A percentile compares a stretch with the other conserved stretches of the same genome.
phyloP scores from a whole-genome alignment of 2,329 filamentous ascomycete genomes.

The Curvularia eragrostidis region DNA sequence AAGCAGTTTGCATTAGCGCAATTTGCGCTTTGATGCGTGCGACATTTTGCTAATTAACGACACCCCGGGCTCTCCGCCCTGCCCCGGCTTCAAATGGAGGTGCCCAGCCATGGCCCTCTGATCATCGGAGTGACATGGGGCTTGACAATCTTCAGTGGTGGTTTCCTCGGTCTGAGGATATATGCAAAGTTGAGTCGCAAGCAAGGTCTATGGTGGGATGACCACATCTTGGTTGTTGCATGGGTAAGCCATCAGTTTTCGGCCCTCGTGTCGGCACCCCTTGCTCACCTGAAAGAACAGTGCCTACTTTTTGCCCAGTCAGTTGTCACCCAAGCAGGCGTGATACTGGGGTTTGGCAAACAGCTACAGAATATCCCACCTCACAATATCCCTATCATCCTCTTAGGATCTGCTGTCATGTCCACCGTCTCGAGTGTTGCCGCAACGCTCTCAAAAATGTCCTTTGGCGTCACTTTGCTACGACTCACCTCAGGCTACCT shows the following conservation, averaged over 20 bases:
- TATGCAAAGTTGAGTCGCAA: slow-evolving; percentile 37
- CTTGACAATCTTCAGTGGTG: slow-evolving; percentile 29
- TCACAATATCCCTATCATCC: slow-evolving; percentile 25
- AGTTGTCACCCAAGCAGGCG: slow-evolving; percentile 29
- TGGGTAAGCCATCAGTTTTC: slow-evolving; percentile 24
- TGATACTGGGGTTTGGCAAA: slow-evolving; percentile 34
- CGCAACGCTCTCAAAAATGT: slow-evolving; percentile 36
- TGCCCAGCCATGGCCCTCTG: slow-evolving; percentile 33
- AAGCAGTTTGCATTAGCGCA: not conserved
- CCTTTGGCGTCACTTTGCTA: slow-evolving; percentile 39
- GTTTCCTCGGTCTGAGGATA: slow-evolving; percentile 32
- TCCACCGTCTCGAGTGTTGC: slow-evolving; percentile 37
- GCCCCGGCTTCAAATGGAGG: slow-evolving; percentile 15
- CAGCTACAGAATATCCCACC: slow-evolving; percentile 24
- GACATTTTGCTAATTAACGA: slow-evolving; percentile 1
- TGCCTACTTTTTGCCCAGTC: slow-evolving; percentile 30
- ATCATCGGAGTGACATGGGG: slow-evolving; percentile 37
- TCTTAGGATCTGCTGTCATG: slow-evolving; percentile 23
- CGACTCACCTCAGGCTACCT: slow-evolving; percentile 26
- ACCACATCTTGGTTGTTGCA: slow-evolving; percentile 35
- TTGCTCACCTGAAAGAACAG: slow-evolving; percentile 20
- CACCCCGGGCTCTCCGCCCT: slow-evolving; percentile 9
- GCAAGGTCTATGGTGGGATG: slow-evolving; percentile 41
- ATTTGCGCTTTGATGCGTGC: slow-evolving; percentile 3
- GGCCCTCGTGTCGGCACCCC: not conserved